Evolutionary conservation across 2,329 filamentous ascomycete genomes (phyloP).

Genomic region (Leptographium flavum): DNA sequence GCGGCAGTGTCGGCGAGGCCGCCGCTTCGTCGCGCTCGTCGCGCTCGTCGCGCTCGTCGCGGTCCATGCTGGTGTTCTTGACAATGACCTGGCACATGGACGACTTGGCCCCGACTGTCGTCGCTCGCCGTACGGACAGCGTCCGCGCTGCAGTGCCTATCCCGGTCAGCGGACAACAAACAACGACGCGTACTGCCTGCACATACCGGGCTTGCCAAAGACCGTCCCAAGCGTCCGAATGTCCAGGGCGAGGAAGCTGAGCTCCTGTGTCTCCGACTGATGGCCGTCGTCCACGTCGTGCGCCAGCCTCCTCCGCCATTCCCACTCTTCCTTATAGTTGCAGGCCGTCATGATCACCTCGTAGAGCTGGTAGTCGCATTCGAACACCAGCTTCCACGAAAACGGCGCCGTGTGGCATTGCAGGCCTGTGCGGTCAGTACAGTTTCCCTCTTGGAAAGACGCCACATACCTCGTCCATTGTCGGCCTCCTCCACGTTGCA

Average conservation of each 20-base stretch:
- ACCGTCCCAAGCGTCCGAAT: conserved; percentile 63
- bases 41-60: too few species aligned
- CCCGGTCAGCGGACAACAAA: not conserved
- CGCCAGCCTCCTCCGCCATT: conserved; percentile 61
- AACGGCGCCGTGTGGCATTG: conserved; percentile 77
- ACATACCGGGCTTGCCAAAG: conserved; percentile 55
- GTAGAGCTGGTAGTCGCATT: conserved; percentile 60
- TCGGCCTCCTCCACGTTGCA: conserved; percentile 57
- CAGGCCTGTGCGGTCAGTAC: conserved; percentile 41
- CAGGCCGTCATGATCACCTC: conserved; percentile 83
- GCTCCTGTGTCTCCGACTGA: conserved; percentile 31
- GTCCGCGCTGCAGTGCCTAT: conserved; percentile 48
- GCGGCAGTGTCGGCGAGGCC: conserved; percentile 25
- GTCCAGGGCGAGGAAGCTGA: conserved; percentile 51
- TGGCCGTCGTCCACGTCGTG: conserved; percentile 35
- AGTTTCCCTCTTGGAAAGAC: not conserved
- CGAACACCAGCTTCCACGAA: conserved; percentile 86
- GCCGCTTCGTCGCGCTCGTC: too few species aligned
- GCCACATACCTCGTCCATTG: conserved; percentile 52
- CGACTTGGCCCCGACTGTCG: conserved; percentile 55
- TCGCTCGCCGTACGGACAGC: conserved; percentile 66
- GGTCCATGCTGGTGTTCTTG: conserved; percentile 65
- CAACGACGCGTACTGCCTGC: not conserved
- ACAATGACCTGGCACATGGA: conserved; percentile 66
- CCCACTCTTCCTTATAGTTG: conserved; percentile 60